phyloP scores from a whole-genome alignment of 805 yeast genomes.

The Ogataea naganishii region DNA sequence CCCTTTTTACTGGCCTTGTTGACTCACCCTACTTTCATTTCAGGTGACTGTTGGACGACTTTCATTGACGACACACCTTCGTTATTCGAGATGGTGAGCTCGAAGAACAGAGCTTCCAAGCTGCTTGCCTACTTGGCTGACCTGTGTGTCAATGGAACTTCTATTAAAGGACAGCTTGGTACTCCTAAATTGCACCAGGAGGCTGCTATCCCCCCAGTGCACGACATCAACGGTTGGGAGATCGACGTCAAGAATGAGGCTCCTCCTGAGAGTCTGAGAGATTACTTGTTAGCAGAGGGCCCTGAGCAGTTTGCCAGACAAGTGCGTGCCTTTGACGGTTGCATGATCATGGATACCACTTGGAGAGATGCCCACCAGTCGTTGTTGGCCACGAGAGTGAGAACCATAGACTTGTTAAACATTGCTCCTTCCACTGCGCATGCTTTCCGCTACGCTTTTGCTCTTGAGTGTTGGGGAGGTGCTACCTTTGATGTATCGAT shows the following conservation, averaged over 20 bases:
- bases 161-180: slow-evolving; percentile 93
- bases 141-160: slow-evolving; percentile 90
- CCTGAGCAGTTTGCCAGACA: slow-evolving; percentile 86
- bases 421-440: slow-evolving; percentile 93
- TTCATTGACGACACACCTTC: slow-evolving; percentile 97
- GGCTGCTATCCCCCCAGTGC: slow-evolving; percentile 68
- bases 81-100: slow-evolving; percentile 86
- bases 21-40: slow-evolving; percentile 81
- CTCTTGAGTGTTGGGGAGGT: slow-evolving; percentile 99
- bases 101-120: slow-evolving; percentile 96
- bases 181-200: slow-evolving; percentile 72
- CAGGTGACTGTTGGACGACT: slow-evolving; percentile 94
- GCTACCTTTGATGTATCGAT: slow-evolving; percentile 98
- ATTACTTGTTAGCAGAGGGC: slow-evolving; percentile 74
- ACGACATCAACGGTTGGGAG: slow-evolving; percentile 50
- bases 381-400: slow-evolving; percentile 90
- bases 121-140: slow-evolving; percentile 87
- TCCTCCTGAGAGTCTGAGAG: slow-evolving; percentile 85
- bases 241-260: slow-evolving; percentile 48
- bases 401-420: slow-evolving; percentile 84
- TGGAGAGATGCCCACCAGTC: slow-evolving; percentile 99
- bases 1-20: slow-evolving; percentile 89
- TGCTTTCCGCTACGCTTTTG: slow-evolving; percentile 84
- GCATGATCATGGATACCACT: slow-evolving; percentile 94
- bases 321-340: slow-evolving; percentile 77